A percentile compares a stretch with the other conserved stretches of the same genome.
Conservation (phyloP, 2,329 filamentous ascomycete genomes). For the Fusarium zealandicum region DNA sequence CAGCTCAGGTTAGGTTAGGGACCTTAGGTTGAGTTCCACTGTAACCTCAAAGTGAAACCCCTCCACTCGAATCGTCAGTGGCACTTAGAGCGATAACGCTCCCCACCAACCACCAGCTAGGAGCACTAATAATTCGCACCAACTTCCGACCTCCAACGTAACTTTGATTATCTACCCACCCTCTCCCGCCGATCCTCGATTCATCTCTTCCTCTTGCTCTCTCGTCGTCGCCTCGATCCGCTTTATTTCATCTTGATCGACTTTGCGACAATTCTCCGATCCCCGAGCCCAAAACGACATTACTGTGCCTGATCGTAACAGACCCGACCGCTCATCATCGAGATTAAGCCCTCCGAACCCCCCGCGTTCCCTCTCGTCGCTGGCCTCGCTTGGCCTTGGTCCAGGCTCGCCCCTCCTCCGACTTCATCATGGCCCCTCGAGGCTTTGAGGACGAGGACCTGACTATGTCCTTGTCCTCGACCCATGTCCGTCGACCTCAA, state of each 20-base stretch:
- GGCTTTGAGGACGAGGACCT: conserved; percentile 83
- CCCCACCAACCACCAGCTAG: conserved; percentile 1
- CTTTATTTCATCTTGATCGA: background rate
- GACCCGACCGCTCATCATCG: conserved; percentile 6
- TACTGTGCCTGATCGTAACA: background rate
- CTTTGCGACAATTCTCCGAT: background rate
- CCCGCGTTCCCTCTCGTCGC: conserved; percentile 23
- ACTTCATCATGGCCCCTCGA: conserved; percentile 56
- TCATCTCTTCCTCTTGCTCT: conserved; percentile 2
- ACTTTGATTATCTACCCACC: conserved; percentile 1
- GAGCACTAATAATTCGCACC: conserved; percentile 3
- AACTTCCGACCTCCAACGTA: background rate
- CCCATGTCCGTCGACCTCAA: conserved; percentile 64
- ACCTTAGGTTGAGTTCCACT: background rate
- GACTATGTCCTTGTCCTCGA: conserved; percentile 75
- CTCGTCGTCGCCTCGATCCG: background rate
- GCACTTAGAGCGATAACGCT: background rate
- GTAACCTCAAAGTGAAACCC: background rate
- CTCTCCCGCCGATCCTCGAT: conserved; percentile 14
- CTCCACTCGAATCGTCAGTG: conserved; percentile 3
- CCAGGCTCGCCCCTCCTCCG: conserved; percentile 16
- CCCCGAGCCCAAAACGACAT: background rate
- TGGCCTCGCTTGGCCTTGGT: conserved; percentile 27
- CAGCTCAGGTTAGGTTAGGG: too few relatives aligned
- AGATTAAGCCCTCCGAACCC: conserved; percentile 15